phyloP scores from a whole-genome alignment of 306 rosid species.

The Fagus crenata region DNA sequence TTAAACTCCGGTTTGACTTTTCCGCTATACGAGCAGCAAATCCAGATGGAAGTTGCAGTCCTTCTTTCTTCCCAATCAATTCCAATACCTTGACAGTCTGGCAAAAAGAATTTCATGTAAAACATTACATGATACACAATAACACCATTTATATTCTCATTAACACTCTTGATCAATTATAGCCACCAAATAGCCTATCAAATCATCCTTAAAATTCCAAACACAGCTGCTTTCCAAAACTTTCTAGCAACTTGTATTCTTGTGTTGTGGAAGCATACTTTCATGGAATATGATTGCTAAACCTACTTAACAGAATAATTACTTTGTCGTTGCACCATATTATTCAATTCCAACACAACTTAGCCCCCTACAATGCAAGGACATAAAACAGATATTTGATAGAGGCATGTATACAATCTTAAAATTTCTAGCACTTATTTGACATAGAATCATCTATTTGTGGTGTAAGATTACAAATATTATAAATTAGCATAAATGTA shows the following conservation, averaged over 20 bases:
- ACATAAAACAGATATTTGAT: too few species aligned
- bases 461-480: too few species aligned
- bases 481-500: too few species aligned
- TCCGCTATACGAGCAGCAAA: constrained; percentile 74
- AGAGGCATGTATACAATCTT: too few species aligned
- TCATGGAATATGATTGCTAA: not conserved
- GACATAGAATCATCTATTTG: too few species aligned
- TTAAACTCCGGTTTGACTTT: constrained; percentile 75
- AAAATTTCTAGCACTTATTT: too few species aligned
- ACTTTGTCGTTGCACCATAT: too few species aligned
- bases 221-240: too few species aligned
- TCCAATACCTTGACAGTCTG: constrained; percentile 78
- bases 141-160: not conserved
- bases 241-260: too few species aligned
- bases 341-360: not conserved
- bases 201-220: too few species aligned
- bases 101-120: constrained; percentile 5
- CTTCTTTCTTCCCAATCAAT: constrained; percentile 83
- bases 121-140: not conserved
- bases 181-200: not conserved
- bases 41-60: constrained; percentile 72
- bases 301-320: not conserved
- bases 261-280: not conserved
- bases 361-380: too few species aligned
- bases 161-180: not conserved